Evolutionary conservation across 108 stramenopile species (phyloP).

Genomic region (Cyclostephanos tholiformis): DNA sequence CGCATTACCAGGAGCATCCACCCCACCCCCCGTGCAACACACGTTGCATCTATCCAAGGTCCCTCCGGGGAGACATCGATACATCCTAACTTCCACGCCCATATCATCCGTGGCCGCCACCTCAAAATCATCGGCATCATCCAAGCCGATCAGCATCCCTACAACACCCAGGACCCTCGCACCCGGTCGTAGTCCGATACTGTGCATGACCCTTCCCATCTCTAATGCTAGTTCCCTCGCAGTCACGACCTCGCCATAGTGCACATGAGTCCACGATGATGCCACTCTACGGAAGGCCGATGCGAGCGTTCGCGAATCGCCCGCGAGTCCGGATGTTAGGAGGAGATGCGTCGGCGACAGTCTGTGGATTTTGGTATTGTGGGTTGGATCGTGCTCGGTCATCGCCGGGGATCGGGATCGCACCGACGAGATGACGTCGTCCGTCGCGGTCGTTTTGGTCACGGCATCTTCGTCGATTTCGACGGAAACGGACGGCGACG

Average conservation of each 20-base stretch:
- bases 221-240: conserved; percentile 55
- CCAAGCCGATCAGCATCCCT: conserved; percentile 63
- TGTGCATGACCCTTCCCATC: conserved; percentile 61
- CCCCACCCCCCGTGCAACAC: conserved; percentile 49
- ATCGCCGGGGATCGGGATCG: neutral
- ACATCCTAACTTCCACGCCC: conserved; percentile 41
- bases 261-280: conserved; percentile 45
- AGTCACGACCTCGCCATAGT: conserved; percentile 62
- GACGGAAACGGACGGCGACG: too few relatives aligned
- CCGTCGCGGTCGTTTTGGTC: too few relatives aligned
- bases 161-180: conserved; percentile 74
- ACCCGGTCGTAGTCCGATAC: conserved; percentile 70
- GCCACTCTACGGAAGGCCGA: conserved; percentile 53
- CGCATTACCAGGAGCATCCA: conserved; percentile 29
- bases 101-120: conserved; percentile 1
- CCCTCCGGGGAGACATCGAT: conserved; percentile 73
- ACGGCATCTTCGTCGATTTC: too few relatives aligned
- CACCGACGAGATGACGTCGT: neutral
- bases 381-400: conserved; percentile 19
- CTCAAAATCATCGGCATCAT: conserved; percentile 46
- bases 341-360: conserved; percentile 45
- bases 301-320: conserved; percentile 70
- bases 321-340: conserved; percentile 72
- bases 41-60: conserved; percentile 58
- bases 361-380: conserved; percentile 40